Percentiles rank a stretch among this genome's conserved stretches.
These are phyloP conservation scores for Pythium myriotylum DNA, from an alignment of 352 stramenopile genomes.

Conservation along the genomic window DNA sequence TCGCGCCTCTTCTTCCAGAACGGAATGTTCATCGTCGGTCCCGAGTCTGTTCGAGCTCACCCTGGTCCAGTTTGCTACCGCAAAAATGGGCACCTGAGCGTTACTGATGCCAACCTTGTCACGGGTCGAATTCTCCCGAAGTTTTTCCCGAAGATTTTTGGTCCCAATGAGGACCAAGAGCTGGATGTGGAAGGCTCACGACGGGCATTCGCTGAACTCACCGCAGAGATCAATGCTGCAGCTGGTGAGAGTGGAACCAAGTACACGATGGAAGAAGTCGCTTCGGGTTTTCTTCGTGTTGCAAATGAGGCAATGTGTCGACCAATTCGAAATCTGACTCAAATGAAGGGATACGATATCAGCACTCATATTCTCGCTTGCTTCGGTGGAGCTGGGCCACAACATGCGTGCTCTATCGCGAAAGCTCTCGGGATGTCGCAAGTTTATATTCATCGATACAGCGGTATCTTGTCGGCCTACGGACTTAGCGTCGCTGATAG, in stretches of 20 bases:
- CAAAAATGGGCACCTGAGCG: conserved; percentile 95
- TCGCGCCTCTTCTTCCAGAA: conserved; percentile 96
- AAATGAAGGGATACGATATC: conserved; percentile 98
- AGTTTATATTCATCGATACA: conserved; percentile 98
- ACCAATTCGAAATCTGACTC: conserved; percentile 98
- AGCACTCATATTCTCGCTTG: conserved; percentile 96
- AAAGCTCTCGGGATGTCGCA: conserved; percentile 96
- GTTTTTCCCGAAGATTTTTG: conserved; percentile 99
- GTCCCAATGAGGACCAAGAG: conserved; percentile 95
- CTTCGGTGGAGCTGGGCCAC: conserved; percentile 98
- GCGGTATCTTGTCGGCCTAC: conserved; percentile 98
- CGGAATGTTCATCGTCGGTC: conserved; percentile 97
- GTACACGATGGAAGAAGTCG: conserved; percentile 94
- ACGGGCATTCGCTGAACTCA: conserved; percentile 91
- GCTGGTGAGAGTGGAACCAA: conserved; percentile 51
- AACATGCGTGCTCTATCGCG: conserved; percentile 97
- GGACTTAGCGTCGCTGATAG: conserved; percentile 97
- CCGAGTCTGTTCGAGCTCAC: conserved; percentile 96
- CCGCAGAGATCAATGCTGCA: conserved; percentile 82
- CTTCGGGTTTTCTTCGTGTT: conserved; percentile 97
- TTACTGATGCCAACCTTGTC: conserved; percentile 99
- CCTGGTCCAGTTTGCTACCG: conserved; percentile 97
- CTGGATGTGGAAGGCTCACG: conserved; percentile 95
- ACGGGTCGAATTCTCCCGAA: conserved; percentile 96
- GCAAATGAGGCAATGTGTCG: conserved; percentile 99